Percentiles rank a stretch among this genome's conserved stretches.
Conservation (phyloP, 495 filamentous ascomycete species). For the Parathielavia hyrcaniae region DNA sequence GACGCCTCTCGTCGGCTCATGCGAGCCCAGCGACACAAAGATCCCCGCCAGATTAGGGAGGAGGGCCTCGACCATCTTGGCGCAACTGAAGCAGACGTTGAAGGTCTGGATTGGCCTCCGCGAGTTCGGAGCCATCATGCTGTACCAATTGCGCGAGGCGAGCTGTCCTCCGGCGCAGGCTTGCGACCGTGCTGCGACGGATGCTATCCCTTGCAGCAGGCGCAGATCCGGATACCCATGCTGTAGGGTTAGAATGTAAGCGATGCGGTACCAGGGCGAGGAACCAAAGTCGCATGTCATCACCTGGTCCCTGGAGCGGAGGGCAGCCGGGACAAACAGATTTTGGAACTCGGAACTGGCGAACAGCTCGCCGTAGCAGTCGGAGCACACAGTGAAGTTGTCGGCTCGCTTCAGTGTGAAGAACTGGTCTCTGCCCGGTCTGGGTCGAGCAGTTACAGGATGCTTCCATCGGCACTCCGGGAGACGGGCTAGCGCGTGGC, state of each 20-base stretch:
- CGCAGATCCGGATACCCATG: conserved; percentile 35
- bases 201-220: conserved; percentile 36
- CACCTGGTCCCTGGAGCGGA: conserved; percentile 32
- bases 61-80: conserved; percentile 36
- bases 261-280: conserved; percentile 43
- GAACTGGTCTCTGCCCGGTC: conserved; percentile 33
- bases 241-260: conserved; percentile 41
- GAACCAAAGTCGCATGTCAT: conserved; percentile 43
- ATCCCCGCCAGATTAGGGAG: conserved; percentile 40
- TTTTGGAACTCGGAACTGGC: conserved; percentile 35
- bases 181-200: conserved; percentile 30
- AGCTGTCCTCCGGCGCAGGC: conserved; percentile 34
- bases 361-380: conserved; percentile 39
- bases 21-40: conserved; percentile 35
- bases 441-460: conserved; percentile 15
- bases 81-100: conserved; percentile 39
- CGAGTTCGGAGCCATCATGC: conserved; percentile 36
- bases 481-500: conserved; percentile 31
- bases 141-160: conserved; percentile 38
- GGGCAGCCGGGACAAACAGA: conserved; percentile 34
- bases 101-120: conserved; percentile 31
- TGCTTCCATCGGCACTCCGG: conserved; percentile 37
- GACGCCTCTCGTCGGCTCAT: conserved; percentile 32
- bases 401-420: conserved; percentile 38
- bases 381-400: conserved; percentile 44